A percentile compares a stretch with the other conserved stretches of the same genome.
Conservation (phyloP, 148 eudicot species). For the Pharnaceum exiguum region DNA sequence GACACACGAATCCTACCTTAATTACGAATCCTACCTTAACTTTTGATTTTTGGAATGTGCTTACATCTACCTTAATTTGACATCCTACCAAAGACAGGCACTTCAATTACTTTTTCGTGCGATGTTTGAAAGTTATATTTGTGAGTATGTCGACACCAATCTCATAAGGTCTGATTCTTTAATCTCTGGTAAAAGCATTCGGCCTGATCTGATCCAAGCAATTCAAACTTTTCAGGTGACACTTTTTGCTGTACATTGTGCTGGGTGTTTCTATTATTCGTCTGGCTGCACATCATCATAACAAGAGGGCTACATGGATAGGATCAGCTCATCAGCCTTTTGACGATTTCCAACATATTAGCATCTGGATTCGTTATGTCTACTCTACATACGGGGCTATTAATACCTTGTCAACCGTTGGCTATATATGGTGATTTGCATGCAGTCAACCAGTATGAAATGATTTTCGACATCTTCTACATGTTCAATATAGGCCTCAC, state of each 20-base stretch:
- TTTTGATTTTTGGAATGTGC: too few relatives aligned
- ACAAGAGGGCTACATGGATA: slow-evolving; percentile 73
- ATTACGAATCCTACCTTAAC: too few relatives aligned
- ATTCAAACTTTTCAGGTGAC: slow-evolving; percentile 78
- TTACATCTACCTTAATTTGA: too few relatives aligned
- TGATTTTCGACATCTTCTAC: slow-evolving; percentile 66
- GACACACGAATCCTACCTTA: too few relatives aligned
- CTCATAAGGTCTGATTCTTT: too few relatives aligned
- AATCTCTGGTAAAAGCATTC: not conserved
- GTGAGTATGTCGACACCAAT: too few relatives aligned
- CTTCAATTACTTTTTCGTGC: slow-evolving; percentile 46
- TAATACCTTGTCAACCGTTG: slow-evolving; percentile 78
- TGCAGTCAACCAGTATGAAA: slow-evolving; percentile 73
- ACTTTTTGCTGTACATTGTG: slow-evolving; percentile 84
- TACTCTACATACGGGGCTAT: slow-evolving; percentile 82
- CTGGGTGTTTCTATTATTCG: slow-evolving; percentile 85
- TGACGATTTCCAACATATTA: slow-evolving; percentile 53
- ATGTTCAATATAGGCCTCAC: slow-evolving; percentile 89
- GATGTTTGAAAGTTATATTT: slow-evolving; percentile 33
- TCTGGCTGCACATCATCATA: slow-evolving; percentile 68
- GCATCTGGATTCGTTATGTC: slow-evolving; percentile 68
- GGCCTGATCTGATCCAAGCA: too few relatives aligned
- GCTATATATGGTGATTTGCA: slow-evolving; percentile 97
- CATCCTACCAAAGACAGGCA: slow-evolving; percentile 44
- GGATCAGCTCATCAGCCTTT: slow-evolving; percentile 67